Conservation (phyloP, 306 rosid genomes). For the Vigna nakashimae region DNA sequence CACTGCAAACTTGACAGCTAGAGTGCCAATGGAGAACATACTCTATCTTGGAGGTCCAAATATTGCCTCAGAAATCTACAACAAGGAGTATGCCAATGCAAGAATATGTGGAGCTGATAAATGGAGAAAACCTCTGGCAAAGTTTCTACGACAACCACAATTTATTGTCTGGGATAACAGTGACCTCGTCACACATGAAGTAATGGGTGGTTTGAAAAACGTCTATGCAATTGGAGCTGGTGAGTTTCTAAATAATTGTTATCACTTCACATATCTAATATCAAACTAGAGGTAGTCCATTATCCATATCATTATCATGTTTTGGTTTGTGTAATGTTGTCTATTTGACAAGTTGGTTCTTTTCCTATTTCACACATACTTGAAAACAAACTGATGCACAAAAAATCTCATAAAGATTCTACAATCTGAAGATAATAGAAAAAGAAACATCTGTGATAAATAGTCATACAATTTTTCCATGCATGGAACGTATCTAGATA, state of each 20-base stretch:
- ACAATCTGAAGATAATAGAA: slow-evolving; percentile 5
- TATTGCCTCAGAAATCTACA: slow-evolving; percentile 90
- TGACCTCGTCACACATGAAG: slow-evolving; percentile 93
- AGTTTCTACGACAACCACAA: slow-evolving; percentile 84
- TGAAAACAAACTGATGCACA: not conserved
- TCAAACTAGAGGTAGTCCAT: not conserved
- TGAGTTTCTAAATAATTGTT: slow-evolving; percentile 38
- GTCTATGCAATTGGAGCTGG: slow-evolving; percentile 98
- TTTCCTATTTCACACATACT: not conserved
- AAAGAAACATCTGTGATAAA: not conserved
- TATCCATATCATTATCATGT: not conserved
- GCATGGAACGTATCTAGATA: not conserved
- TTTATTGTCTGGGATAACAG: slow-evolving; percentile 96
- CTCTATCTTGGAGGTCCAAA: slow-evolving; percentile 97
- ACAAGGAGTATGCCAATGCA: slow-evolving; percentile 96
- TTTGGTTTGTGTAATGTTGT: not conserved
- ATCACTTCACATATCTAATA: not conserved
- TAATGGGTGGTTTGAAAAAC: slow-evolving; percentile 98
- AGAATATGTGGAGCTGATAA: slow-evolving; percentile 95
- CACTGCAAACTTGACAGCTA: slow-evolving; percentile 57
- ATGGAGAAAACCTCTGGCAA: slow-evolving; percentile 93
- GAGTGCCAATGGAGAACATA: slow-evolving; percentile 86
- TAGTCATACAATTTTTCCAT: not conserved
- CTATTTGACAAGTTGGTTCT: slow-evolving; percentile 30
- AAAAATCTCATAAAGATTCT: not conserved